Evolutionary conservation across 2,329 filamentous ascomycete species (phyloP), one percentile per base, ranked within the genome.

Genomic region (Elsinoe perseae): DNA sequence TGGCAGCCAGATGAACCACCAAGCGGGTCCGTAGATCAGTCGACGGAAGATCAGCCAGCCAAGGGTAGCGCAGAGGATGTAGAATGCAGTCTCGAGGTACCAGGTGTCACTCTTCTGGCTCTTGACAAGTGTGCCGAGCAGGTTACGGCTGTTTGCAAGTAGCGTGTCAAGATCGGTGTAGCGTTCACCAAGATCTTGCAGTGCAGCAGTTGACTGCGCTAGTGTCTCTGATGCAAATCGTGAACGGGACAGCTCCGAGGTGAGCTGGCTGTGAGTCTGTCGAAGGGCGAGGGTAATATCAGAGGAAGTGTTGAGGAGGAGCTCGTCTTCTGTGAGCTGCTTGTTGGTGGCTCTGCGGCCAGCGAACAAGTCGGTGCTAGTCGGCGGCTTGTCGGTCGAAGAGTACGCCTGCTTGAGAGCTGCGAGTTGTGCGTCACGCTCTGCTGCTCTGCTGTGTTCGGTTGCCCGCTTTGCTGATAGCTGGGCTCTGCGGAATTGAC

Each of bases 91-190:
- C 72, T 93, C 87, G 30, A 98, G 80, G 69, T 98, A 98, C 93
- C 93, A 98, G 2, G 91, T 96, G 68, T 98, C 93, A 62, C 86
- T 93, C 77, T 98, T 98, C 68, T 95, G 89, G 61, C 88, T 93
- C 59, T 83, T 82, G 46, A 97, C 74, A 44, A 98, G 76, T 16
- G 88, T 89, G 5, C 83, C 82, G 6, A 96, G 80, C 16, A 98
- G 76, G 56, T 84, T 84, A 61, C 82, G 80, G 44, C 87, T 91
- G 57, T 81, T 86, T 2, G 81, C 77, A 34, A 98, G 78, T 66
- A 96, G 79, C 10, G 81, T 81, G 64, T 92, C 89, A 4, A 97
- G 80, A 50, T 83, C 83, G 18, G 78, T 83, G 72, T 98, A 98
- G 34, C 82, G 86, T 64, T 95, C 86, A 3, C 86, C 83, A 1